phyloP scores from a whole-genome alignment of 2,329 filamentous ascomycete species.

The Ophiosphaerella narmari region DNA sequence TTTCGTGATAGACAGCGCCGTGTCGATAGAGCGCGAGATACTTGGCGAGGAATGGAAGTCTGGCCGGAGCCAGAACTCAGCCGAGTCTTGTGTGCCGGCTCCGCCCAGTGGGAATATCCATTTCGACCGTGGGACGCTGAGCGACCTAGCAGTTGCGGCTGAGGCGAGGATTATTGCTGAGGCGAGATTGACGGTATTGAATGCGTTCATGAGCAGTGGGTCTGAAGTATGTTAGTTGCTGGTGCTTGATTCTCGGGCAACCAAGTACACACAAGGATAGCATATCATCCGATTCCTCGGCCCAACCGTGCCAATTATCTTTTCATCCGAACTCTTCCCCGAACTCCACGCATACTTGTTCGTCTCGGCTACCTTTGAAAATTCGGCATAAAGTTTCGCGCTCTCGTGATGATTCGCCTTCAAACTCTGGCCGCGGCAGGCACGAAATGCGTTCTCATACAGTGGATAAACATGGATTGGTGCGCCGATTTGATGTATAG shows the following conservation, averaged over 20 bases:
- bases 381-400: conserved; percentile 63
- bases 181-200: conserved; percentile 70
- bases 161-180: conserved; percentile 66
- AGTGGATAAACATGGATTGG: conserved; percentile 71
- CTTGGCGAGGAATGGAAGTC: conserved; percentile 63
- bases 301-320: conserved; percentile 59
- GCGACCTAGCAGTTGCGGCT: conserved; percentile 56
- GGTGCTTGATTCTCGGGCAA: neutral
- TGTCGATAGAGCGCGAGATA: conserved; percentile 62
- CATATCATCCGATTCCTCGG: conserved; percentile 70
- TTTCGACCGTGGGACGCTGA: conserved; percentile 59
- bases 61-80: conserved; percentile 66
- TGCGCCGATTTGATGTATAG: conserved; percentile 62
- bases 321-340: conserved; percentile 53
- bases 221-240: conserved; percentile 50
- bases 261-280: conserved; percentile 60
- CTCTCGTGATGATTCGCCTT: conserved; percentile 64
- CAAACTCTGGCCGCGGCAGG: conserved; percentile 59
- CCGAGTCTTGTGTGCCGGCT: conserved; percentile 63
- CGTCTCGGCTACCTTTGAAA: conserved; percentile 60
- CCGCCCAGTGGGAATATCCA: conserved; percentile 70
- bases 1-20: conserved; percentile 55
- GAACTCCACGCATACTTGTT: conserved; percentile 64
- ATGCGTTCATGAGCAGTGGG: conserved; percentile 72
- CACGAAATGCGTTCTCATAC: conserved; percentile 68